phyloP scores from a whole-genome alignment of 768 basidiomycete genomes.

The Lactarius pseudohatsudake region DNA sequence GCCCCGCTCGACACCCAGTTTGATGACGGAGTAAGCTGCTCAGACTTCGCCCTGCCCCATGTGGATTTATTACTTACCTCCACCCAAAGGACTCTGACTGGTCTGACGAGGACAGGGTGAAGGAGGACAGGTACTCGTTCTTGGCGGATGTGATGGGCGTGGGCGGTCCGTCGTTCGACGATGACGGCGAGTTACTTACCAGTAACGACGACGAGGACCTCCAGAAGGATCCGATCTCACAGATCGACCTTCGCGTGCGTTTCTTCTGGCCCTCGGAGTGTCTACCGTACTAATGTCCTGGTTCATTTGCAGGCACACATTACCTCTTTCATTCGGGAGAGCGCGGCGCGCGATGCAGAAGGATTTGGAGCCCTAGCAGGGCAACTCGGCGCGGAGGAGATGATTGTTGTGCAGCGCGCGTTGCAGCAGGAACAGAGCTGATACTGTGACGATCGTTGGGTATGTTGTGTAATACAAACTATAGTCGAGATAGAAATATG shows the following conservation, averaged over 20 bases:
- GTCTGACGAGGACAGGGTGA: constrained; percentile 82
- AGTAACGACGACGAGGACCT: constrained; percentile 85
- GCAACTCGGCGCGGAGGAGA: constrained; percentile 70
- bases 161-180: constrained; percentile 70
- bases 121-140: constrained; percentile 78
- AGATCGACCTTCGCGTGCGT: constrained; percentile 75
- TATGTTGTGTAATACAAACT: background rate
- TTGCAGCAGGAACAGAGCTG: constrained; percentile 25
- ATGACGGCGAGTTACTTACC: constrained; percentile 65
- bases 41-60: background rate
- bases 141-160: constrained; percentile 82
- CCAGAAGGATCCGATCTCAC: constrained; percentile 79
- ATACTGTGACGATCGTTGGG: background rate
- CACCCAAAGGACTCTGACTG: constrained; percentile 77
- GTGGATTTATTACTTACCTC: constrained; percentile 12
- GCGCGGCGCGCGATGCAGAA: constrained; percentile 58
- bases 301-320: constrained; percentile 55
- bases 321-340: constrained; percentile 67
- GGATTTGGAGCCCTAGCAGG: constrained; percentile 64
- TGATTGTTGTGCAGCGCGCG: constrained; percentile 55
- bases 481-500: background rate
- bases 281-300: background rate
- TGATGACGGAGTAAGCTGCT: constrained; percentile 67
- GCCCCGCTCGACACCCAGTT: constrained; percentile 58
- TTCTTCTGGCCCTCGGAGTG: no score